Base-by-base conservation (phyloP, 2,329 filamentous ascomycete genomes). In the Byssoonygena ceratinophila region DNA sequence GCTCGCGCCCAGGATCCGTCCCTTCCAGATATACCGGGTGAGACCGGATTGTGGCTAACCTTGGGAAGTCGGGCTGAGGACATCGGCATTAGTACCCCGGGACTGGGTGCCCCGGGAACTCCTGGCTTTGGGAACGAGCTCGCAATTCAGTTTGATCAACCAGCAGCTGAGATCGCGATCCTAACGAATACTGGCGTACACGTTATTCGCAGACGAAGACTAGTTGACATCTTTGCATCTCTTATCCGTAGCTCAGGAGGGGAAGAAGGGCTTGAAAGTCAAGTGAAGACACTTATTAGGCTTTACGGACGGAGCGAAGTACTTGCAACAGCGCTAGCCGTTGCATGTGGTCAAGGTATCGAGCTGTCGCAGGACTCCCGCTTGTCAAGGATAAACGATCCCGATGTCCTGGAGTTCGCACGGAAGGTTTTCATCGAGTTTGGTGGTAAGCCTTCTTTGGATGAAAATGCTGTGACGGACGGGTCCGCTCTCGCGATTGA, bases 61-160 rank as follows among this genome's bases (percentile, higher is more conserved):
- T 74, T 98, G 18, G 81, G 82, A 23, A 81, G 86, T 61, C 78
- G 77, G 31, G 82, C 84, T 5, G 83, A 94, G 64, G 87, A 86
- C 59, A 80, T 96, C 53, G 88, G 89, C 1, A 70, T 89, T 11
- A 80, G 88, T 25, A 87, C 84, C 0, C 77, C 79, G 46, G 91
- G 89, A 60, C 77, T 81, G 14, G 85, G 85, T 8, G 77, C 82
- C 0, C 71, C 71, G 9, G 78, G 80, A 23, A 85, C 87, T 0
- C 65, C 81, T 20, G 91, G 90, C 0, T 97, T 95, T 62, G 90
- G 91, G 9, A 98, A 98, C 60, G 92, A 98, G 69, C 75, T 97
- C 52, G 88, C 92, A 1, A 85, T 94, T n/a, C 94, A 98, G 61
- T 98, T 92, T 61, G 92, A 98, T 62, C 78, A 86, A 55, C 75